A percentile compares a stretch with the other conserved stretches of the same genome.
These are phyloP conservation scores for Gamarada debralockiae DNA, from an alignment of 495 filamentous ascomycete species.

Conservation along the genomic window DNA sequence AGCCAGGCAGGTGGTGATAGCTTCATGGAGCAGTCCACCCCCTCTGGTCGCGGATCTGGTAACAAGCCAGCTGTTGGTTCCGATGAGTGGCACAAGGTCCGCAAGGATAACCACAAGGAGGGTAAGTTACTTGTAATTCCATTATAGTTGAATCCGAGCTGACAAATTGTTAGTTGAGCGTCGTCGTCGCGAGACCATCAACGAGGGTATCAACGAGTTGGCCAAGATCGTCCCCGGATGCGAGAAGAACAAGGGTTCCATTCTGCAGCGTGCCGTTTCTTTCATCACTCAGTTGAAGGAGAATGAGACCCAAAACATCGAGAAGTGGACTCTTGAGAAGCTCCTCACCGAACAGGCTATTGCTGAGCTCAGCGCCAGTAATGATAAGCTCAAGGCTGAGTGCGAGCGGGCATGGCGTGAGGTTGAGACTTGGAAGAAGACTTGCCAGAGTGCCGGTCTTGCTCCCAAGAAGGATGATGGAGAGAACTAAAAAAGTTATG, in stretches of 20 bases:
- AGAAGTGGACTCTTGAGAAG: slow-evolving; percentile 97
- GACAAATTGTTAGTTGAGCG: slow-evolving; percentile 69
- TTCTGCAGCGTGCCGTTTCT: slow-evolving; percentile 86
- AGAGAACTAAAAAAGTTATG: slow-evolving; percentile 19
- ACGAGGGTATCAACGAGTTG: slow-evolving; percentile 97
- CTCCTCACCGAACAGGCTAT: slow-evolving; percentile 94
- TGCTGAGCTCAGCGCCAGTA: slow-evolving; percentile 78
- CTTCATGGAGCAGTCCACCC: slow-evolving; percentile 25
- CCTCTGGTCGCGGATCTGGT: slow-evolving; percentile 11
- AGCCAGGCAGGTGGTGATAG: slow-evolving; percentile 25
- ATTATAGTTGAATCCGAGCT: slow-evolving; percentile 3
- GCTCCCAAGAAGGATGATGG: slow-evolving; percentile 27
- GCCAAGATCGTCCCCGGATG: slow-evolving; percentile 96
- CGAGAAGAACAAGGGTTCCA: slow-evolving; percentile 98
- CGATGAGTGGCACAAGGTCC: slow-evolving; percentile 96
- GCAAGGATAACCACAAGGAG: slow-evolving; percentile 99
- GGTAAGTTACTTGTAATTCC: slow-evolving; percentile 50
- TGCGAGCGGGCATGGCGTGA: slow-evolving; percentile 71
- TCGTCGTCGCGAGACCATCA: slow-evolving; percentile 95
- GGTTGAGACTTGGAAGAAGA: slow-evolving; percentile 79
- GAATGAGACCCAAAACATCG: slow-evolving; percentile 87
- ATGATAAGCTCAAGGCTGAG: slow-evolving; percentile 85
- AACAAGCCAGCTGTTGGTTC: slow-evolving; percentile 89
- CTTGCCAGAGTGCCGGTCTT: slow-evolving; percentile 72
- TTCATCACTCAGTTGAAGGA: slow-evolving; percentile 95